Base-by-base conservation (phyloP, 768 basidiomycete species). In the Kwoniella pini region DNA sequence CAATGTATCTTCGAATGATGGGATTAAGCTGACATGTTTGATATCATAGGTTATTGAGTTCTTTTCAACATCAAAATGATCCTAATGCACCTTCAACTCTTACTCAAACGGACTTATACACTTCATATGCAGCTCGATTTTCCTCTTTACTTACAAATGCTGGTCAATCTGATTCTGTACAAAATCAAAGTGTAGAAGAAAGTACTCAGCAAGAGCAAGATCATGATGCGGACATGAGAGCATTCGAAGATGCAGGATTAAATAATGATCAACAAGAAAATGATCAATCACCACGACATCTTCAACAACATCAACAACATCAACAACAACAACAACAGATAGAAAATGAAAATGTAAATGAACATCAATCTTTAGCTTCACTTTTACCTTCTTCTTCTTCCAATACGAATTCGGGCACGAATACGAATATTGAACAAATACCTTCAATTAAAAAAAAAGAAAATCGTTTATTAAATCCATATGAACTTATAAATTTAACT, bases 71-170 rank as follows among this genome's bases (percentile, higher is more conserved):
- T 33, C 56, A 59, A 17, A 31, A 55, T 11, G 62, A 66, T 48
- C 68, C 54, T 1, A n/a, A 51, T 21, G 39, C 58, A 11, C 49
- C 64, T n/a, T 38, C 52, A 6, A 52, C 54, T 31, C 24, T 50
- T 3, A 56, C 67, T 4, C 73, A 75, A 55, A 63, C 69, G 4
- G 74, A 75, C 15, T 60, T 75, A 19, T 75, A 75, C 52, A 60
- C 74, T 12, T 69, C 69, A 3, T 75, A 75, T 51, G 65, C 68
- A 0, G 60, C 67, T n/a, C 57, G 74, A 36, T 75, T 72, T 48
- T 69, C 72, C 1, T 46, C 61, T n/a, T 51, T 64, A 13, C 43
- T 54, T 10, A 54, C 54, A 0, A 36, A 40, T 42, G 57, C 52
- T 5, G 64, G 46, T 21, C 53, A 52, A 51, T 21, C 40, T 30